Evolutionary conservation across 2,329 filamentous ascomycete species (phyloP), one percentile per base, ranked within the genome.

Genomic region (Pestalotiopsis sp.): DNA sequence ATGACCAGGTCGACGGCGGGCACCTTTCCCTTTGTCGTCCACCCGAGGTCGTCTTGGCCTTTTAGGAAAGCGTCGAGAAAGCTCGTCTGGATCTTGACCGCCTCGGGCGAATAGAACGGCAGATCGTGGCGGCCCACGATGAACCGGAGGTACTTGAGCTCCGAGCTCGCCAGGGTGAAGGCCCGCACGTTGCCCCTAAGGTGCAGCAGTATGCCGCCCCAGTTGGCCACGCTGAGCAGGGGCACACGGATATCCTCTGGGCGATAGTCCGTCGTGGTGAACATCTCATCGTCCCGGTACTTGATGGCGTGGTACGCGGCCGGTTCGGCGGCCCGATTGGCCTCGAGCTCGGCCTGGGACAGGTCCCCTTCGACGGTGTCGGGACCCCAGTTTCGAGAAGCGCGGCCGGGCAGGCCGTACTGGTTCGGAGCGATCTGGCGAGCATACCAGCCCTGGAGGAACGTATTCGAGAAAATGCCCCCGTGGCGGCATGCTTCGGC

Each of bases 51-150:
- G 72, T 93, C 91, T 0, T 92, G 84, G 1, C 84, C 88, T 72
- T 92, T 93, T 41, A 93, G 83, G 74, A 93, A 93, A 0, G 91
- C 91, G 69, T 92, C 89, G 0, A 93, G 80, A 76, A 93, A 93
- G 72, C 86, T 88, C 61, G 83, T 84, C 74, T 93, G 91, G 0
- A 93, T 73, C 69, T 91, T 88, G 0, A 92, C 90, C 70, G 92
- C 89, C 61, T 92, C 88, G 0, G 85, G 77, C 74, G 92, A 92
- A 79, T 92, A 93, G 76, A 93, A 93, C 0, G 91, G 91, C 1
- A 93, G 81, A 73, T 93, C 91, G 70, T 93, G 91, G 0, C 91
- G 85, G 1, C 91, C 91, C 0, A 87, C 89, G 74, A 93, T 91
- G 76, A 92, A 89, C 4, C 91, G 86, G 0, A 93, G 82, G 71